Conservation (phyloP, 257 asterid species). For the Fraxinus anomala region DNA sequence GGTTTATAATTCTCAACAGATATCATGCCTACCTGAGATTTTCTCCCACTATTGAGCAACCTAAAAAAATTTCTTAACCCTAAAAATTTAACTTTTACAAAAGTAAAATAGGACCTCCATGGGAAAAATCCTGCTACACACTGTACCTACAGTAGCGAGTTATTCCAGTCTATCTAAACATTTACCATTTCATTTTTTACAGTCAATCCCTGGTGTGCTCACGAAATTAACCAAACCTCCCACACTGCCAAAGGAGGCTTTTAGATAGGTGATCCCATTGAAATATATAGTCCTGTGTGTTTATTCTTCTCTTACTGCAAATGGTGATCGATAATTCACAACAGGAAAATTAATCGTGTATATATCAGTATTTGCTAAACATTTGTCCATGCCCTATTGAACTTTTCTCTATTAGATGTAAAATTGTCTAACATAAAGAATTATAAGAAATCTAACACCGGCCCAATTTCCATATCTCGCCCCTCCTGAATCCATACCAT, state of each 20-base stretch:
- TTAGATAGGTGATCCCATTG: background rate
- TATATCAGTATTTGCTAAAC: background rate
- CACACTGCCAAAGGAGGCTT: background rate
- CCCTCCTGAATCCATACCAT: background rate
- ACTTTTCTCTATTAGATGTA: background rate
- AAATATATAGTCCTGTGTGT: background rate
- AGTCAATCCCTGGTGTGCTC: background rate
- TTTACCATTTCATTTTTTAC: background rate
- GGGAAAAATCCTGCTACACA: background rate
- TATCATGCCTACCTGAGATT: no score
- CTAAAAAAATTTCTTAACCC: no score
- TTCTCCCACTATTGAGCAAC: no score
- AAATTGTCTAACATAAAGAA: background rate
- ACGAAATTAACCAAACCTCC: background rate
- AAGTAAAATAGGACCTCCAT: no score
- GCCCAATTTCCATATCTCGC: background rate
- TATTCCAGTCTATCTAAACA: background rate
- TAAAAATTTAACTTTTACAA: no score
- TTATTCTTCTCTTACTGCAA: background rate
- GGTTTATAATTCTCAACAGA: no score
- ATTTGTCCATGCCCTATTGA: background rate
- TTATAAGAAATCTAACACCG: background rate
- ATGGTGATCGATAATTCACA: background rate
- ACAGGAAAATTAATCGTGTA: background rate
- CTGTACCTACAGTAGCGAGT: background rate